These are phyloP conservation scores for Tilletia setariae DNA, from an alignment of 1,284 basidiomycete species.

Conservation along the genomic window DNA sequence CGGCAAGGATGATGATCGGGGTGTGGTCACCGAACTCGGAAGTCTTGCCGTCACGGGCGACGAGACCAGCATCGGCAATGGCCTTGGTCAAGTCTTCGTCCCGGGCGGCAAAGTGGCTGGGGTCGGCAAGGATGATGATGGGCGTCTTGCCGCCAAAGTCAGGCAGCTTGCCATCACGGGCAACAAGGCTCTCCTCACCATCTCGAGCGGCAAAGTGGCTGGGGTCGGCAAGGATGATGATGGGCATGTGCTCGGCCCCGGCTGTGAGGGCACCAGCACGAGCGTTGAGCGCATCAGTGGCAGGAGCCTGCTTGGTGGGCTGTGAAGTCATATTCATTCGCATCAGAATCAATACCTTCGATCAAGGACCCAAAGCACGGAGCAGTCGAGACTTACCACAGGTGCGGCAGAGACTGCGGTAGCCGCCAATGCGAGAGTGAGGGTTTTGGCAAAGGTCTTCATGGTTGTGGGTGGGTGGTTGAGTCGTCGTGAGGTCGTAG, in stretches of 20 bases:
- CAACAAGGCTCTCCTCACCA: background rate
- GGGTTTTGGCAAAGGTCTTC: background rate
- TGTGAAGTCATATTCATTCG: background rate
- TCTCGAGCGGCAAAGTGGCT: background rate
- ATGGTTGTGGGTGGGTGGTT: background rate
- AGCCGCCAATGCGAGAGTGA: slow-evolving; percentile 6
- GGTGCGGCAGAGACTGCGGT: background rate
- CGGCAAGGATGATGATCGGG: background rate
- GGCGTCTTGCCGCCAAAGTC: background rate
- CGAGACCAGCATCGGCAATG: background rate
- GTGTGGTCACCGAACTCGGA: background rate
- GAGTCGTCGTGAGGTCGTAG: background rate
- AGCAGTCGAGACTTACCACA: background rate
- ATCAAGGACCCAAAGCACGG: background rate
- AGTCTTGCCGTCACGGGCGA: background rate
- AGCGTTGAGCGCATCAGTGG: background rate
- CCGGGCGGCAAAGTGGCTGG: background rate
- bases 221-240: slow-evolving; percentile 1
- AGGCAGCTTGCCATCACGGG: background rate
- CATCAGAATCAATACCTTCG: background rate
- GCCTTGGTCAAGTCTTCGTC: background rate
- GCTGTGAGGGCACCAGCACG: background rate
- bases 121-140: background rate
- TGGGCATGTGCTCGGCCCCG: background rate
- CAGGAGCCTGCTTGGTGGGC: background rate